Evolutionary conservation across 2,329 filamentous ascomycete species (phyloP).

Genomic region (Colletotrichum sp.): DNA sequence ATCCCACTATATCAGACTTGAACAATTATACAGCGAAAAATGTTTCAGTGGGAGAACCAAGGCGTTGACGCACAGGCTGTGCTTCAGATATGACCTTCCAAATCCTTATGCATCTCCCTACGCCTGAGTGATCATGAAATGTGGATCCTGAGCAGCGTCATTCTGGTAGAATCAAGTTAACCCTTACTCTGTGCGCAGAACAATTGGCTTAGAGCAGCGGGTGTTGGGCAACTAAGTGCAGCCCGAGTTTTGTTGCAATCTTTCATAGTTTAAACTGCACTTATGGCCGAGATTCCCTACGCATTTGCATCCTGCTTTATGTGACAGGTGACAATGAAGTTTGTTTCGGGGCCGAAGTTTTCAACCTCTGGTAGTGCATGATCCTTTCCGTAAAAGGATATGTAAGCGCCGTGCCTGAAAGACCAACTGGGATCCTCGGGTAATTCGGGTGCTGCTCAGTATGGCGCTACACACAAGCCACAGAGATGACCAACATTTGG

Average conservation of each 20-base stretch:
- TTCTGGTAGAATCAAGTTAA: background rate
- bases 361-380: background rate
- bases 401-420: background rate
- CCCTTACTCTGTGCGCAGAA: rapidly evolving
- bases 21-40: background rate
- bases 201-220: too few species aligned
- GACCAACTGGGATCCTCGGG: background rate
- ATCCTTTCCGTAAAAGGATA: background rate
- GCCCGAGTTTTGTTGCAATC: too few species aligned
- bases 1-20: background rate
- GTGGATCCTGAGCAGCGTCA: background rate
- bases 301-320: background rate
- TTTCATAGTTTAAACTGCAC: background rate
- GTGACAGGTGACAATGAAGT: background rate
- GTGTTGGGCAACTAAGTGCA: too few species aligned
- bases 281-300: too few species aligned
- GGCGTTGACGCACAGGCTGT: background rate
- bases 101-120: background rate
- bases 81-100: too few species aligned
- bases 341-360: background rate
- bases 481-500: background rate
- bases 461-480: background rate
- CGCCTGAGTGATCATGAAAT: background rate
- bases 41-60: rapidly evolving
- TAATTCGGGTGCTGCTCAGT: background rate